Base-by-base conservation (phyloP, 495 filamentous ascomycete species). In the Xylaria curta region DNA sequence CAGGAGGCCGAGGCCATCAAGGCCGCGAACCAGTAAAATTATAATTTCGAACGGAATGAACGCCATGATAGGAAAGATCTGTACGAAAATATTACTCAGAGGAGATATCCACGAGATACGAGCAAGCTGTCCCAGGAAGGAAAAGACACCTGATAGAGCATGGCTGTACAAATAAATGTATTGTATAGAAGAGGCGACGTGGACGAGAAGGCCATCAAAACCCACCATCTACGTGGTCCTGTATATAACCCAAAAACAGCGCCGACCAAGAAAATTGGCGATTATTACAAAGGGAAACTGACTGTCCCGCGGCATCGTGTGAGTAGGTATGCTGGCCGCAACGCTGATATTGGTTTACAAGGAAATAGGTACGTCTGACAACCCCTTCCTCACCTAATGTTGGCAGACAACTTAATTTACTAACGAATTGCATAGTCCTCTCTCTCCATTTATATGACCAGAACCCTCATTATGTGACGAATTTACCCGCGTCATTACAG, bases 1-100 rank as follows among this genome's bases (percentile, higher is more conserved):
- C 68, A 78, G 40, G 76, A 79, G 62, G 77, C 77, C 40, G 77
- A 74, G 59, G 77, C 77, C 61, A 79, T 79, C 72, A 77, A 69
- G 76, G 58, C 69, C 56, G 75, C 77, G 24, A 79, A 79, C 71
- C 72, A 77, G 56, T 74, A 73, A 73, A 62, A 69, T 12, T 4
- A 24, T 1, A 51, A 26, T 31, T 15, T 65, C 7, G 9, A 65
- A 17, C 26, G 17, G 26, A 69, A 60, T 9, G 36, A 69, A 26
- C 28, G 42, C 40, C 53, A 33, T 8, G 26, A 49, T 10, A 17
- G 15, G 28, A n/a, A 59, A 53, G 12, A 63, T 13, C 9, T 44
- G 13, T 56, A 46, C 26, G 68, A 70, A n/a, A 63, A 46, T 64
- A 64, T 64, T 58, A 64, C 42, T n/a, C 17, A 28, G 42, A 26